phyloP scores from a whole-genome alignment of 2,329 filamentous ascomycete species.

The Xylariaceae sp. region DNA sequence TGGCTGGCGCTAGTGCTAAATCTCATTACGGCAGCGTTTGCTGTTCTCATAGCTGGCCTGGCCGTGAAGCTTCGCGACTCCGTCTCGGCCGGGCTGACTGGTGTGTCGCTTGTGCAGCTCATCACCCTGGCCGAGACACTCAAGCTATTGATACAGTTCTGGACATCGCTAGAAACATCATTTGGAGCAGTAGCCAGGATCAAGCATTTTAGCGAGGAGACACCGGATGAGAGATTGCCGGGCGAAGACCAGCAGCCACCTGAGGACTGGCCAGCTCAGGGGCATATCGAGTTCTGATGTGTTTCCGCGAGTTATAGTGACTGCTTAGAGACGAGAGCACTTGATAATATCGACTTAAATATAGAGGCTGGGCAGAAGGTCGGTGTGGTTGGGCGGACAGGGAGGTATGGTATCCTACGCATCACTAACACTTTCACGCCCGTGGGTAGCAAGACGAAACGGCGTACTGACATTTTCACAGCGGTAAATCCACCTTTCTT shows the following conservation, averaged over 20 bases:
- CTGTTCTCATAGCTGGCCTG: not conserved
- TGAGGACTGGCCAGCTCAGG: not conserved
- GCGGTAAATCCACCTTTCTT: not conserved
- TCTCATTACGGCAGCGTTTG: conserved; percentile 35
- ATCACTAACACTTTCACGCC: too few species aligned
- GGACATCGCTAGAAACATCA: conserved; percentile 5
- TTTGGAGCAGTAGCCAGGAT: conserved; percentile 2
- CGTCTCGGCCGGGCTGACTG: not conserved
- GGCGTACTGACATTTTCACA: too few species aligned
- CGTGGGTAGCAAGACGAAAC: too few species aligned
- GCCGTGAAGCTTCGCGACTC: not conserved
- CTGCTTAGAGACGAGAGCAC: too few species aligned
- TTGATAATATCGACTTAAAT: too few species aligned
- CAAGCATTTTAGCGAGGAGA: not conserved
- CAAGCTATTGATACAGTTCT: not conserved
- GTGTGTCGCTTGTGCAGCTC: not conserved
- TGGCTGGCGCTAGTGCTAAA: conserved; percentile 44
- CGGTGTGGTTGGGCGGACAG: too few species aligned
- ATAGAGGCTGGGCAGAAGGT: too few species aligned
- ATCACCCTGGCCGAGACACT: not conserved
- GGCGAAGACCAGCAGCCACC: not conserved
- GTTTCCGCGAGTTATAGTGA: not conserved
- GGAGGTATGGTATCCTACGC: too few species aligned
- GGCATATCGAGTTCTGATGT: not conserved
- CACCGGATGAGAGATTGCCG: not conserved